A percentile compares a stretch with the other conserved stretches of the same genome.
phyloP scores from a whole-genome alignment of 225 moss, liverwort and hornwort genomes.

The Straminergon stramineum region DNA sequence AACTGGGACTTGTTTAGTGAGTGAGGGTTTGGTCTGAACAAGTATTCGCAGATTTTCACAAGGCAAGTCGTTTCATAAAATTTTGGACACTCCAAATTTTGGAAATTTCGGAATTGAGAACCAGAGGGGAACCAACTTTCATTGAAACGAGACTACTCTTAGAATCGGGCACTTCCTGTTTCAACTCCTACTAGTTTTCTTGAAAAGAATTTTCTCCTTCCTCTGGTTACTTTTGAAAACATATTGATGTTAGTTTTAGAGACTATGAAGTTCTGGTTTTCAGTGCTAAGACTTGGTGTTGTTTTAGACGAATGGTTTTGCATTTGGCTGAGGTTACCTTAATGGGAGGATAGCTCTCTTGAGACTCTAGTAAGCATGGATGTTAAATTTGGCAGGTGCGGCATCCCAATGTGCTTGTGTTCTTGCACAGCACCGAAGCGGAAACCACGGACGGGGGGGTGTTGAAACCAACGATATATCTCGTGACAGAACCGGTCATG shows the following conservation, averaged over 20 bases:
- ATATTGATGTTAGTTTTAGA: not conserved
- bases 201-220: not conserved
- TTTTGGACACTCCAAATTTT: not conserved
- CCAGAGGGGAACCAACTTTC: not conserved
- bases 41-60: not conserved
- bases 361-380: not conserved
- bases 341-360: not conserved
- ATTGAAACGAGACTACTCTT: not conserved
- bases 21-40: not conserved
- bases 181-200: not conserved
- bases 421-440: conserved; percentile 79
- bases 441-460: conserved; percentile 64
- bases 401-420: conserved; percentile 88
- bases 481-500: conserved; percentile 93
- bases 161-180: not conserved
- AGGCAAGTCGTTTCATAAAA: not conserved
- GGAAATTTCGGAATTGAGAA: not conserved
- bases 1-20: not conserved
- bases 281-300: not conserved
- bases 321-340: not conserved
- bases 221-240: not conserved
- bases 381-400: conserved; percentile 59
- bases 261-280: not conserved
- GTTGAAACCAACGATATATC: conserved; percentile 68
- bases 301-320: not conserved